Evolutionary conservation across 163 green algal genomes (phyloP).

Genomic region (Chlorella variabilis): DNA sequence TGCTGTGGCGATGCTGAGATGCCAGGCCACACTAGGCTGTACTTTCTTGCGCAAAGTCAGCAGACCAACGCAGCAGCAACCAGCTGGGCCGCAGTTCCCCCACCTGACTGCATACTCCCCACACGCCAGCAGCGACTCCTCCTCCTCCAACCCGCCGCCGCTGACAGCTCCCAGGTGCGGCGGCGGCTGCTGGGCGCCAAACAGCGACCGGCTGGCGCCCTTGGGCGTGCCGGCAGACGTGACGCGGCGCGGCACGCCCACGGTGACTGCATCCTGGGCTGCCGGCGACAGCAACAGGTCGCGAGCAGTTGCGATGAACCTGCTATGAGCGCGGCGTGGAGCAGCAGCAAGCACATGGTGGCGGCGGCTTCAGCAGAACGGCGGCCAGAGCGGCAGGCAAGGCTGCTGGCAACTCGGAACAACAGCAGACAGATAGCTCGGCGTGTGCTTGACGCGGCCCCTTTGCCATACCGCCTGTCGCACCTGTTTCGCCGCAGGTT

Average conservation of each 20-base stretch:
- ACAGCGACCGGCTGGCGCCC: not conserved
- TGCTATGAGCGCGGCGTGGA: too few relatives aligned
- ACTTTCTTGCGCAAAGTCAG: too few relatives aligned
- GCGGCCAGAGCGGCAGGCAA: too few relatives aligned
- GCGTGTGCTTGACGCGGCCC: too few relatives aligned
- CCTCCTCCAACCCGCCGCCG: slow-evolving; percentile 16
- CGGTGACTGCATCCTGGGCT: slow-evolving; percentile 20
- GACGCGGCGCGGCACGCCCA: not conserved
- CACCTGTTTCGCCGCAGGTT: slow-evolving; percentile 31
- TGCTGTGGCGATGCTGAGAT: too few relatives aligned
- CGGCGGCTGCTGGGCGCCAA: not conserved
- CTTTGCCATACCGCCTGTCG: too few relatives aligned
- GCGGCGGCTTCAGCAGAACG: too few relatives aligned
- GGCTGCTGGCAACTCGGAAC: too few relatives aligned
- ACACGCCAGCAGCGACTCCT: not conserved
- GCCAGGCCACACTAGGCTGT: not conserved
- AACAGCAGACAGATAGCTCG: too few relatives aligned
- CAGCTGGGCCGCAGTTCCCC: not conserved
- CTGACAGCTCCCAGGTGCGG: not conserved
- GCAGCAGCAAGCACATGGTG: too few relatives aligned
- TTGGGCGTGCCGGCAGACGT: not conserved
- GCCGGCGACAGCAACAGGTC: slow-evolving; percentile 11
- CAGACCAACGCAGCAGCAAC: not conserved
- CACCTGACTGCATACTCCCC: slow-evolving; percentile 28
- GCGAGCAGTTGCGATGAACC: slow-evolving; percentile 27